Percentiles rank a stretch among this genome's conserved stretches.
Evolutionary conservation across 768 basidiomycete species (phyloP).

Genomic region (Boletus rubescentipes): DNA sequence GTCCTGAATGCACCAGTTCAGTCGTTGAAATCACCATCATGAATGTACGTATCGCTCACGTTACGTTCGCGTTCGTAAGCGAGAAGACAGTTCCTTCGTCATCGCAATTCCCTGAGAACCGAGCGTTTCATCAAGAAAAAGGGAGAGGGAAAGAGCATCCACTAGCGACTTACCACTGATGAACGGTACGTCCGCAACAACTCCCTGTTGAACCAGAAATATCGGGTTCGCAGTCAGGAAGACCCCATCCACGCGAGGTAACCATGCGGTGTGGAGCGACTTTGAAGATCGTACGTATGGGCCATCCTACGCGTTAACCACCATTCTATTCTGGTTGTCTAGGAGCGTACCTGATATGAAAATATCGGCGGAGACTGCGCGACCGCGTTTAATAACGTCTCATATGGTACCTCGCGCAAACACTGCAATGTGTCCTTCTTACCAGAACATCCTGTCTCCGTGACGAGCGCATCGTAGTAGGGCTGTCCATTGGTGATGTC

Average conservation of each 20-base stretch:
- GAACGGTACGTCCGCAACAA: conserved; percentile 26
- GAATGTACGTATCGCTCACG: background rate
- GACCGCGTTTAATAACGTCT: conserved; percentile 31
- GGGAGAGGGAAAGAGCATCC: too few species aligned
- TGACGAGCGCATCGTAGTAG: conserved; percentile 32
- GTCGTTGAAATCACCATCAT: too few species aligned
- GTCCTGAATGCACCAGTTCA: conserved; percentile 15
- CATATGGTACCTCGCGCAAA: conserved; percentile 31
- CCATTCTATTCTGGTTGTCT: too few species aligned
- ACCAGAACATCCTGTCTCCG: conserved; percentile 25
- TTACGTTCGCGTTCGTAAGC: background rate
- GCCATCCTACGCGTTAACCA: background rate
- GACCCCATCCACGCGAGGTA: conserved; percentile 39
- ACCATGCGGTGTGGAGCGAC: conserved; percentile 33
- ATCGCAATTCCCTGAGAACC: conserved; percentile 34
- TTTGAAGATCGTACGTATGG: background rate
- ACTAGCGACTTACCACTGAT: conserved; percentile 4
- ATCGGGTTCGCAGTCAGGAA: conserved; percentile 37
- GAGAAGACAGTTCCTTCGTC: conserved; percentile 46
- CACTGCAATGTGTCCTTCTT: conserved; percentile 31
- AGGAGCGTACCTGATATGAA: conserved; percentile 29
- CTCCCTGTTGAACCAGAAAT: conserved; percentile 33
- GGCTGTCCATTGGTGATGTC: conserved; percentile 23
- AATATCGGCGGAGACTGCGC: conserved; percentile 32
- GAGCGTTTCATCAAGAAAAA: background rate